Evolutionary conservation across 257 asterid genomes (phyloP), one percentile per base, ranked within the genome.

Genomic region (Forsythia suspensa): DNA sequence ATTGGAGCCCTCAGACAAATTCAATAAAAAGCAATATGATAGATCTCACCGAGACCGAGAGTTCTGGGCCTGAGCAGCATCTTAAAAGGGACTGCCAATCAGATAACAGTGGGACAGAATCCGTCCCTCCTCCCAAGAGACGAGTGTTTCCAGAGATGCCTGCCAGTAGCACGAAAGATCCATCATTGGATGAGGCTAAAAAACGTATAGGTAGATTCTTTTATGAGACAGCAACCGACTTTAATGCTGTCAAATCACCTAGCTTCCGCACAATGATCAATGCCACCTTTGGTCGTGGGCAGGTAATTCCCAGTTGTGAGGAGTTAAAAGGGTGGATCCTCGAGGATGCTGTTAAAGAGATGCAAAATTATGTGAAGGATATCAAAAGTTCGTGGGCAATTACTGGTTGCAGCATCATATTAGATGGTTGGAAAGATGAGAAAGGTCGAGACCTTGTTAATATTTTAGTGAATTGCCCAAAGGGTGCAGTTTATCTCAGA

Each of bases 281-380:
- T 18, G 43, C 85, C 40, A 80, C 82, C 71, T 48, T 67, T 42
- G 63, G 52, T 3, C 72, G 65, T 8, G 80, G 80, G 36, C 66
- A 74, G 61, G 51, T 41, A 29, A 70, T 87, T 46, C 97, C 97
- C 0, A 89, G 86, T 6, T 12, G 29, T 40, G 42, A 83, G 41
- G 94, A 90, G 83, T 80, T 94, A 65, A 81, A 77, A 68, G 94
- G 94, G 7, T 86, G 90, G 94, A 86, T 90, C 48, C 85, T 88
- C 40, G 34, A 80, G 59, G 91, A 88, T 36, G 80, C 75, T 0
- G 8, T 84, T 77, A 67, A 75, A 59, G 94, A 89, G 79, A 84
- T 77, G 83, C 82, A 6, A 12, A 77, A 74, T 0, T 80, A 83
- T 34, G 87, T 87, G 55, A 70, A 61, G 3, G 84, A 74, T 4